Evolutionary conservation across 208 protist genomes (phyloP).

Genomic region (Trichomonas vaginalis): DNA sequence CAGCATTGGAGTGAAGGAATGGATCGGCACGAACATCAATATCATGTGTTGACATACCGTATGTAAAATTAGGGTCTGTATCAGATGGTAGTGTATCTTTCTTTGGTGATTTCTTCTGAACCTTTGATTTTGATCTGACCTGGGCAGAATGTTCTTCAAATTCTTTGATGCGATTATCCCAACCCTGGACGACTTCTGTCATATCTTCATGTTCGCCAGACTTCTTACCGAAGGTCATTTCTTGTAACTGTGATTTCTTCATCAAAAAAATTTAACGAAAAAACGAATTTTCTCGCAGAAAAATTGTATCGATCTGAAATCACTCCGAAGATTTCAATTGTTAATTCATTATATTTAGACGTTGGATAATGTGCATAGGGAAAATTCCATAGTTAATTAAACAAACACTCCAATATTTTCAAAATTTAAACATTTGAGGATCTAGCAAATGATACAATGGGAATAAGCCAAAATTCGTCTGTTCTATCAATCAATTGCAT

Average conservation of each 20-base stretch:
- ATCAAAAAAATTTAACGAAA: too few species aligned
- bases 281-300: too few species aligned
- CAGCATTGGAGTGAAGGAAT: background rate
- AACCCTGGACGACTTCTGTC: background rate
- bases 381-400: too few species aligned
- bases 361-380: too few species aligned
- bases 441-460: too few species aligned
- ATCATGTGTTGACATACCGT: constrained; percentile 5
- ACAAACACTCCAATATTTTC: too few species aligned
- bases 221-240: background rate
- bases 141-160: background rate
- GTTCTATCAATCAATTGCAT: too few species aligned
- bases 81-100: background rate
- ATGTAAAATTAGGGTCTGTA: background rate
- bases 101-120: background rate
- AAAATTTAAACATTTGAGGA: too few species aligned
- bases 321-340: too few species aligned
- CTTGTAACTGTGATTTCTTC: background rate
- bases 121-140: background rate
- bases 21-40: background rate
- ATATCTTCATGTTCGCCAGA: background rate
- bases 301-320: too few species aligned
- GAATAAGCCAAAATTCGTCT: too few species aligned
- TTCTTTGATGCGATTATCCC: background rate
- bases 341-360: too few species aligned